These are phyloP conservation scores for Nicotiana rustica DNA, from an alignment of 305 asterid species.

Conservation along the genomic window DNA sequence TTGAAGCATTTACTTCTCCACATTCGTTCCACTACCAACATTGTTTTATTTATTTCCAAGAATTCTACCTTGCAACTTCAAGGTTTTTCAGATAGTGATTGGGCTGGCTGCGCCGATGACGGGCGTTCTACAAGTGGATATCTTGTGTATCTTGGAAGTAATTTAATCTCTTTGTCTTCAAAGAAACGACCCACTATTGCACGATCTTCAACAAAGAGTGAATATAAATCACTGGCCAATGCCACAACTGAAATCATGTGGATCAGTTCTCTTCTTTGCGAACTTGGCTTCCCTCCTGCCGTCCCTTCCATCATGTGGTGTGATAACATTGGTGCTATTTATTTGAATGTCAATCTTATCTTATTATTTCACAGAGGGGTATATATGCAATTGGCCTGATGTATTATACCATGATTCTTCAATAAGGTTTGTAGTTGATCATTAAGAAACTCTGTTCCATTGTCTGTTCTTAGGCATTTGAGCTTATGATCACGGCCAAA, in stretches of 20 bases:
- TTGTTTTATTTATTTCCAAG: too few relatives aligned
- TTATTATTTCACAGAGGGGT: too few relatives aligned
- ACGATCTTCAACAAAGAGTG: background rate
- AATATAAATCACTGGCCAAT: background rate
- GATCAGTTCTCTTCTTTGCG: background rate
- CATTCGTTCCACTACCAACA: too few relatives aligned
- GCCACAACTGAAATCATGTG: background rate
- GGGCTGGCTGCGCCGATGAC: slow-evolving; percentile 10
- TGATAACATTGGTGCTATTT: background rate
- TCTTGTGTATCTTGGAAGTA: too few relatives aligned
- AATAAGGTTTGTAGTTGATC: too few relatives aligned
- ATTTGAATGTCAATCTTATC: background rate
- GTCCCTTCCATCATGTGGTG: background rate
- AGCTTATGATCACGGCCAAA: too few relatives aligned
- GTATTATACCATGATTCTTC: too few relatives aligned
- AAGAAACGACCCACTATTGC: background rate
- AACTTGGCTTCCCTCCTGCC: background rate
- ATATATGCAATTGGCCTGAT: too few relatives aligned
- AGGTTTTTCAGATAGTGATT: background rate
- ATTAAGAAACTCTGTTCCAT: too few relatives aligned
- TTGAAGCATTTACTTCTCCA: too few relatives aligned
- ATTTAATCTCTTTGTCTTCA: too few relatives aligned
- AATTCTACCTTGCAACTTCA: background rate
- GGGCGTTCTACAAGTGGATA: background rate
- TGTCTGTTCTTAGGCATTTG: too few relatives aligned